phyloP scores from a whole-genome alignment of 306 rosid species.

The Sindora glabra region DNA sequence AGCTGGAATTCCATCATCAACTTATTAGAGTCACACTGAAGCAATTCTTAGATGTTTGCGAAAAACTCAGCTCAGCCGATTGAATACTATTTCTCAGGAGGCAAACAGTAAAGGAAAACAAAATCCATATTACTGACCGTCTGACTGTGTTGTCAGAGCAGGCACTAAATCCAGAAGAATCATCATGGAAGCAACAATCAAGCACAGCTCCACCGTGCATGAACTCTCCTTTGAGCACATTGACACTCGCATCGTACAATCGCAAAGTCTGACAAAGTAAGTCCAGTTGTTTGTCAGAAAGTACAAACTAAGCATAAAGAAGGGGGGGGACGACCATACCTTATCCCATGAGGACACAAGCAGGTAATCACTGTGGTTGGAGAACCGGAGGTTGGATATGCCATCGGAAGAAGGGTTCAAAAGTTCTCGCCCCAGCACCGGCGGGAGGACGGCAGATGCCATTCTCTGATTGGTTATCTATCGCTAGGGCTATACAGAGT shows the following conservation, averaged over 20 bases:
- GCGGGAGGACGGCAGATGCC: conserved; percentile 39
- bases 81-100: not conserved
- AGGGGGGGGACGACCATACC: conserved; percentile 24
- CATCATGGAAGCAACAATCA: conserved; percentile 95
- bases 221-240: conserved; percentile 79
- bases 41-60: too few relatives aligned
- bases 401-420: conserved; percentile 83
- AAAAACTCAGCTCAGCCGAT: not conserved
- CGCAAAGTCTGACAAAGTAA: conserved; percentile 52
- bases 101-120: not conserved
- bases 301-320: not conserved
- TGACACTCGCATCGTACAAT: conserved; percentile 77
- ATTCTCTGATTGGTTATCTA: conserved; percentile 15
- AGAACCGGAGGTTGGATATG: conserved; percentile 81
- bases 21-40: too few relatives aligned
- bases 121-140: conserved; percentile 36
- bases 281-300: not conserved
- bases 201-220: conserved; percentile 75
- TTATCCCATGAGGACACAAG: conserved; percentile 98
- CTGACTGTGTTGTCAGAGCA: conserved; percentile 75
- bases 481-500: not conserved
- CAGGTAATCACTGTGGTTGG: conserved; percentile 77
- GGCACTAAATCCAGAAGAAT: conserved; percentile 82
- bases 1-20: not conserved
- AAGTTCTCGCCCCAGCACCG: conserved; percentile 73